Evolutionary conservation across 1,284 basidiomycete species (phyloP), one percentile per base, ranked within the genome.

Genomic region (Cryptococcus deneoformans): DNA sequence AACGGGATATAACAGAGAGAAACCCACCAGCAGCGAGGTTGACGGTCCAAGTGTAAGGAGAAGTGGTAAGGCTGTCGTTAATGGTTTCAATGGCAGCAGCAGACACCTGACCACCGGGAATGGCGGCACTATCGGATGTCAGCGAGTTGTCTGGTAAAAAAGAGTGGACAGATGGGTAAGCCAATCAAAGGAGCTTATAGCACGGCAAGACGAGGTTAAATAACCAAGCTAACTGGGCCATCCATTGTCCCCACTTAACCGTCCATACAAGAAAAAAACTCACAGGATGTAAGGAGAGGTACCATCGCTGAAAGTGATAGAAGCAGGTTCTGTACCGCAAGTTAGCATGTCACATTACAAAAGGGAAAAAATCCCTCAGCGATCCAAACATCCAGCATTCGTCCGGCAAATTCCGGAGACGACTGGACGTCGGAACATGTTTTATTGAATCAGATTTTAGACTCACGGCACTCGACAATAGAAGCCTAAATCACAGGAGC

Each of bases 391-490:
- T 29, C 29, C 29, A 29, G 5, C 29, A 29, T 29, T 29, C 29
- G 29, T 29, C 29, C 29, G 29, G 29, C 29, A 29, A 29, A 29
- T 5, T 8, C 36, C 45, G 45, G n/a, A 44, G 39, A 51, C 45
- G 52, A 12, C 24, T 34, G 36, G 52, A 51, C 12, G 14, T 4
- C 29, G 20, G 35, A n/a, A 11, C 29, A 5, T 47, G 29, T 38
- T 20, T 14, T 6, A 10, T 14, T 10, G 35, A 37, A 24, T 24
- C 11, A 40, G 47, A 43, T 4, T 12, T 5, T 16, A 6, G 10
- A 72, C 73, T 64, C 59, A 76, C 73, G 72, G 60, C 73, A 76
- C 57, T 70, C 57, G 43, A 69, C 61, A 40, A 75, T 60, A 20
- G 72, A 56, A 45, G 74, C 59, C 70, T 73, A 40, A 11, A 46